A percentile compares a stretch with the other conserved stretches of the same genome.
phyloP scores from a whole-genome alignment of 2,329 filamentous ascomycete species.

The Zymoseptoria brevis region DNA sequence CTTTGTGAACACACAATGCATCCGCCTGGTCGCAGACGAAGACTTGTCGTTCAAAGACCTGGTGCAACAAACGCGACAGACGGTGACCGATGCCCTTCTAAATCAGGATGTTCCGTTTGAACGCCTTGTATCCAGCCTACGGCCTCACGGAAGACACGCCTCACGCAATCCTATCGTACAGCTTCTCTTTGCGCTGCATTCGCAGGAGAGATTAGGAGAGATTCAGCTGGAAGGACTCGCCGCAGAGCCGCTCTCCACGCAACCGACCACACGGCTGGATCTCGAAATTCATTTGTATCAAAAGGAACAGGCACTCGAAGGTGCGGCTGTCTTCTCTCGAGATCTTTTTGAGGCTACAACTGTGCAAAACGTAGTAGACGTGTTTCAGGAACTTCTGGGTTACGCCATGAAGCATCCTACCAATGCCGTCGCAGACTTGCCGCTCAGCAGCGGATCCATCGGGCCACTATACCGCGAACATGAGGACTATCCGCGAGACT shows the following conservation, averaged over 20 bases:
- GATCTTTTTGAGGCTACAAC: slow-evolving; percentile 6
- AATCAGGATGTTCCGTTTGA: slow-evolving; percentile 8
- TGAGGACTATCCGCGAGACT: slow-evolving; percentile 2
- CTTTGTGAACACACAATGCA: slow-evolving; percentile 6
- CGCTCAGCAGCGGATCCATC: not conserved
- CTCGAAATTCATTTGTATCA: slow-evolving; percentile 4
- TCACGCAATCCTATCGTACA: slow-evolving; percentile 7
- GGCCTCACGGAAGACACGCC: not conserved
- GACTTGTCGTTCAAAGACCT: slow-evolving; percentile 1
- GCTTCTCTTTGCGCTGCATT: slow-evolving; percentile 7
- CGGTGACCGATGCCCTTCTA: not conserved
- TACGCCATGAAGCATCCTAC: slow-evolving; percentile 2
- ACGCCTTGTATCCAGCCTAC: slow-evolving; percentile 1
- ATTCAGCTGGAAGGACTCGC: slow-evolving; percentile 4
- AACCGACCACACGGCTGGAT: slow-evolving; percentile 4
- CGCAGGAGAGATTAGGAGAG: slow-evolving; percentile 4
- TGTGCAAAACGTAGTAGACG: not conserved
- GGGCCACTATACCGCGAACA: not conserved
- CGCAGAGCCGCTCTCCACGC: slow-evolving; percentile 1
- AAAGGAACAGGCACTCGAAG: not conserved
- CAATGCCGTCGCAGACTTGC: slow-evolving; percentile 1
- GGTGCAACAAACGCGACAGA: slow-evolving; percentile 3
- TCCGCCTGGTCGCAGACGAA: slow-evolving; percentile 1
- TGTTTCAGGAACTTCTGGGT: slow-evolving; percentile 2
- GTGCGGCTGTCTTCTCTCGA: not conserved